Percentiles rank a stretch among this genome's conserved stretches.
Conservation (phyloP, 148 eudicot species). For the Tetragonia tetragonoides region DNA sequence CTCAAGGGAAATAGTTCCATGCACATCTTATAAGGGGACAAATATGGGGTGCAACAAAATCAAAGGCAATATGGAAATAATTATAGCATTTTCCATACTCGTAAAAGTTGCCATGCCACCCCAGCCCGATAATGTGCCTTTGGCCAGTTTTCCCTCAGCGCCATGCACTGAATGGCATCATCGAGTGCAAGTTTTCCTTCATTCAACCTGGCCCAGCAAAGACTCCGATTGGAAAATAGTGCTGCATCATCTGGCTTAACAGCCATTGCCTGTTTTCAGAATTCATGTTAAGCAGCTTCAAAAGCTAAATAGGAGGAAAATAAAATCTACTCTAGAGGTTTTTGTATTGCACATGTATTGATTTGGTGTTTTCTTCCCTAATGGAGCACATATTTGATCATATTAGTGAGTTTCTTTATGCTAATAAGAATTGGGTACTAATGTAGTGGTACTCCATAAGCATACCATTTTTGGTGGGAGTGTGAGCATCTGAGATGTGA, state of each 20-base stretch:
- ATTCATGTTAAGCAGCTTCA: too few species aligned
- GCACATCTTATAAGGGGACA: too few species aligned
- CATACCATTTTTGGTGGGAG: too few species aligned
- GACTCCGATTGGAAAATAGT: conserved; percentile 5
- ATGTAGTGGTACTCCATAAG: too few species aligned
- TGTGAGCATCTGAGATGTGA: neutral
- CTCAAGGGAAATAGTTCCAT: too few species aligned
- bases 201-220: conserved; percentile 11
- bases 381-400: too few species aligned
- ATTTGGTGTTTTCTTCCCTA: too few species aligned
- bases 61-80: neutral
- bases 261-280: neutral
- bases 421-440: neutral
- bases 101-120: conserved; percentile 12
- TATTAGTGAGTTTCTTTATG: too few species aligned
- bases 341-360: too few species aligned
- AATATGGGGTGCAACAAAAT: neutral
- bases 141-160: neutral
- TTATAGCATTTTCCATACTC: neutral
- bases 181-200: conserved; percentile 5
- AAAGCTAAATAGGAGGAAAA: too few species aligned
- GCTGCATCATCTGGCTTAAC: neutral
- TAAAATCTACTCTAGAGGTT: too few species aligned
- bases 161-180: neutral
- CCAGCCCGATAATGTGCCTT: conserved; percentile 25